A percentile compares a stretch with the other conserved stretches of the same genome.
These are phyloP conservation scores for Ramaria sp. DNA, from an alignment of 768 basidiomycete genomes.

Conservation along the genomic window DNA sequence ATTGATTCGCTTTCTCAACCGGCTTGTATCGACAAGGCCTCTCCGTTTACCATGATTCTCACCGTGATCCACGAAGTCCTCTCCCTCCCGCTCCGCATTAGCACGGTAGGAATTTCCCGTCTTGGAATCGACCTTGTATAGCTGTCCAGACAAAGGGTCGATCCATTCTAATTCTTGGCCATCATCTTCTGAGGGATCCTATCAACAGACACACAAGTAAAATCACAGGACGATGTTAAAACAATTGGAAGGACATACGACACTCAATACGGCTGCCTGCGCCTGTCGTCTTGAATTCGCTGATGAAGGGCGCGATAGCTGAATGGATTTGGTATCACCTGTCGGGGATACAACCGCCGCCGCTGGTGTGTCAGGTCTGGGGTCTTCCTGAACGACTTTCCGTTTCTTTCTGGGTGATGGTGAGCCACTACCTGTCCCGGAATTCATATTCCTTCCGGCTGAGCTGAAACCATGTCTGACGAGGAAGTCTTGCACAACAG, in stretches of 20 bases:
- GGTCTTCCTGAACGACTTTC: constrained; percentile 23
- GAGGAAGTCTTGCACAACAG: constrained; percentile 53
- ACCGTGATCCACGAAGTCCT: background rate
- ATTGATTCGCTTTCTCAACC: constrained; percentile 11
- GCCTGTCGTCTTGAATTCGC: background rate
- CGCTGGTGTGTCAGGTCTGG: background rate
- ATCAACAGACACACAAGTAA: background rate
- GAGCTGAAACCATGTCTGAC: constrained; percentile 47
- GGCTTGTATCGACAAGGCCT: constrained; percentile 6
- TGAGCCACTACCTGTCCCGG: constrained; percentile 12
- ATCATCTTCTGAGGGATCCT: constrained; percentile 6
- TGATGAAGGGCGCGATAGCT: constrained; percentile 26
- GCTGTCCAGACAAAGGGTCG: constrained; percentile 51
- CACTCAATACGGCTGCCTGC: background rate
- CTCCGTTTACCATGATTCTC: background rate
- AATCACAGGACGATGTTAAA: background rate
- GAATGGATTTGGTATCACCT: constrained; percentile 10
- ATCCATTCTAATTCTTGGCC: constrained; percentile 39
- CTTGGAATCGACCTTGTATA: constrained; percentile 50
- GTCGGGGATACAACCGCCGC: background rate
- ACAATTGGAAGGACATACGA: background rate
- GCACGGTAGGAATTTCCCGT: constrained; percentile 56
- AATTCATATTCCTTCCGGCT: constrained; percentile 10
- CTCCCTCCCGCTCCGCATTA: constrained; percentile 10
- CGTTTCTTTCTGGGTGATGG: constrained; percentile 43